Conservation (phyloP, 1,139 yeast genomes). For the Meyerozyma elateridarum region DNA sequence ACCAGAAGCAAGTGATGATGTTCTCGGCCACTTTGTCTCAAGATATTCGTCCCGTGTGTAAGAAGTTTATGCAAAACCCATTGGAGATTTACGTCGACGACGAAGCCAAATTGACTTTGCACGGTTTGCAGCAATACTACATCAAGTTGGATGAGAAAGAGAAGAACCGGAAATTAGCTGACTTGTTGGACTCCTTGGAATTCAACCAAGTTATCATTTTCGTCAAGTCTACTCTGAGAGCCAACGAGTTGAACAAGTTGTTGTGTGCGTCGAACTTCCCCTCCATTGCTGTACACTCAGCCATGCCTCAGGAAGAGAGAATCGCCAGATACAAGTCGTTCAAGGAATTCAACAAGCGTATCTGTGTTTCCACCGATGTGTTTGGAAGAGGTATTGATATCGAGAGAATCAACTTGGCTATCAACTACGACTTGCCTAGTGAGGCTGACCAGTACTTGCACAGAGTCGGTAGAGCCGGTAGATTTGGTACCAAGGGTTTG, state of each 20-base stretch:
- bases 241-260: conserved; percentile 84
- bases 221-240: conserved; percentile 89
- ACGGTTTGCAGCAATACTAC: conserved; percentile 96
- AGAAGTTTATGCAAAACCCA: conserved; percentile 97
- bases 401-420: conserved; percentile 96
- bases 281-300: conserved; percentile 94
- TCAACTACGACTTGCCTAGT: conserved; percentile 85
- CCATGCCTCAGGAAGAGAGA: conserved; percentile 96
- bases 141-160: conserved; percentile 85
- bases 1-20: conserved; percentile 99
- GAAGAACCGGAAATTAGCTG: conserved; percentile 91
- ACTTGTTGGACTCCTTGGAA: conserved; percentile 87
- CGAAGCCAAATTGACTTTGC: conserved; percentile 94
- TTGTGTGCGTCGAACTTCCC: conserved; percentile 95
- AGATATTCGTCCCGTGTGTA: conserved; percentile 95
- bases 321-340: conserved; percentile 93
- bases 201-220: conserved; percentile 98
- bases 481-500: conserved; percentile 98
- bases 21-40: conserved; percentile 93
- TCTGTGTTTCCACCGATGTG: conserved; percentile 97
- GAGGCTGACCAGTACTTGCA: conserved; percentile 98
- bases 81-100: conserved; percentile 96
- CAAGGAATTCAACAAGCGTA: conserved; percentile 97
- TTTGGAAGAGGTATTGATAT: conserved; percentile 99
- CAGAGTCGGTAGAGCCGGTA: conserved; percentile 99